Base-by-base conservation (phyloP, 2,329 filamentous ascomycete genomes). In the Fulvia fulva region DNA sequence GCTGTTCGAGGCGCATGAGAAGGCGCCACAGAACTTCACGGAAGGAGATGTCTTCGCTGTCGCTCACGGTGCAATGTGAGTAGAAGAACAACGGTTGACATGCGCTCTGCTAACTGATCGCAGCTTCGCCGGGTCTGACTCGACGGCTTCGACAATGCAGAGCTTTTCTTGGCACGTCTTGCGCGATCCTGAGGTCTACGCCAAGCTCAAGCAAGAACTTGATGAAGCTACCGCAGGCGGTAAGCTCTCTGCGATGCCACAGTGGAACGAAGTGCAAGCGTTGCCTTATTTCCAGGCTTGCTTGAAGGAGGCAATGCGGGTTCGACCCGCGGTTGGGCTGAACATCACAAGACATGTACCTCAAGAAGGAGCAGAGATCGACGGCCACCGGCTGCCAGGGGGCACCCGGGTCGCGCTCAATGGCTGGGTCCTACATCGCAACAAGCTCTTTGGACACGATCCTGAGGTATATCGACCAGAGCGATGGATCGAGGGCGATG, bases 81-180 rank as follows among this genome's bases (percentile, higher is more conserved):
- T 71, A 80, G 61, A 81, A 41, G n/a, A 8, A 34, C 14, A 21
- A 23, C 21, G n/a, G 19, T 41, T 32, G 28, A 37, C 19, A 26
- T 32, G 43, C 22, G 7, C 8, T 37, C 12, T 50, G 49, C 51
- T 58, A 43, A 63, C 23, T 16, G 21, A 11, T n/a, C n/a, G 7
- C 58, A 65, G 61, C 45, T 67, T 84, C 66, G 82, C 83, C 16
- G 83, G 83, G 25, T 84, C 83, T 21, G 83, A 86, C 70, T 84
- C 83, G 0, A 84, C 83, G 0, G 83, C 83, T 11, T 82, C 80
- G 7, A 82, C 80, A 0, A 83, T 83, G 80, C 80, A 83, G 62
- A 82, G 80, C 56, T 81, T 83, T 68, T 81, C 81, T 73, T 80
- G 77, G 73, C 76, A 77, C 44, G 73, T 80, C 0, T 73, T 83